Evolutionary conservation across 2,329 filamentous ascomycete species (phyloP).

Genomic region (Zymoseptoria tritici): DNA sequence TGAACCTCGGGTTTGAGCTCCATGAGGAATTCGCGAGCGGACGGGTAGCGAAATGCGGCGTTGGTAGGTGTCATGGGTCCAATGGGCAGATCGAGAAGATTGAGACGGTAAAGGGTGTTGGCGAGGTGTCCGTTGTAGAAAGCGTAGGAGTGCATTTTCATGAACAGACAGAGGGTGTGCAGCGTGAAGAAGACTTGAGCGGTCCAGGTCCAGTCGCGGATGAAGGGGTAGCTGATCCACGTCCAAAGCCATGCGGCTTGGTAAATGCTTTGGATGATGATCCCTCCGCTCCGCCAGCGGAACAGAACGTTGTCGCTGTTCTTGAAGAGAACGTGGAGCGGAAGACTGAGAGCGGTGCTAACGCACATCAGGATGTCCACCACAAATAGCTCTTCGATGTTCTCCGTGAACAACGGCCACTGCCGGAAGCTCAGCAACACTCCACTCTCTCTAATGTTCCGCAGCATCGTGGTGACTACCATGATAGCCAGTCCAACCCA

Average conservation of each 20-base stretch:
- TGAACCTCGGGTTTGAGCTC: conserved; percentile 35
- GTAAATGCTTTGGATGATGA: conserved; percentile 73
- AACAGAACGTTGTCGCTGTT: conserved; percentile 25
- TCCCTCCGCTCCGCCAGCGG: conserved; percentile 62
- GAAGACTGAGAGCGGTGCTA: conserved; percentile 11
- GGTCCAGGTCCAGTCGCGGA: conserved; percentile 90
- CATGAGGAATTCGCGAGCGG: conserved; percentile 41
- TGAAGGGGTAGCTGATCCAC: conserved; percentile 73
- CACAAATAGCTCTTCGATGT: conserved; percentile 77
- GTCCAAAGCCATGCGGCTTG: conserved; percentile 70
- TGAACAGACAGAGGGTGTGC: conserved; percentile 83
- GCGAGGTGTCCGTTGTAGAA: conserved; percentile 97
- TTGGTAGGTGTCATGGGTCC: conserved; percentile 39
- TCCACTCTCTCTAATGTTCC: conserved; percentile 90
- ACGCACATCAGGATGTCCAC: conserved; percentile 70
- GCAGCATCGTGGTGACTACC: conserved; percentile 87
- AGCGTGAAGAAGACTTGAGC: conserved; percentile 90
- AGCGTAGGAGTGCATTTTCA: conserved; percentile 99
- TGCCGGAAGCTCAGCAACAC: conserved; percentile 78
- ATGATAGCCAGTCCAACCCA: conserved; percentile 97
- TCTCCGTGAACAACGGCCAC: conserved; percentile 79
- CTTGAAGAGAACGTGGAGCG: conserved; percentile 12
- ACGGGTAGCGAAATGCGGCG: conserved; percentile 62
- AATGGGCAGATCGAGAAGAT: conserved; percentile 65
- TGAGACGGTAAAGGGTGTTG: conserved; percentile 74